Base-by-base conservation (phyloP, 805 yeast species). In the Pichia manshurica region DNA sequence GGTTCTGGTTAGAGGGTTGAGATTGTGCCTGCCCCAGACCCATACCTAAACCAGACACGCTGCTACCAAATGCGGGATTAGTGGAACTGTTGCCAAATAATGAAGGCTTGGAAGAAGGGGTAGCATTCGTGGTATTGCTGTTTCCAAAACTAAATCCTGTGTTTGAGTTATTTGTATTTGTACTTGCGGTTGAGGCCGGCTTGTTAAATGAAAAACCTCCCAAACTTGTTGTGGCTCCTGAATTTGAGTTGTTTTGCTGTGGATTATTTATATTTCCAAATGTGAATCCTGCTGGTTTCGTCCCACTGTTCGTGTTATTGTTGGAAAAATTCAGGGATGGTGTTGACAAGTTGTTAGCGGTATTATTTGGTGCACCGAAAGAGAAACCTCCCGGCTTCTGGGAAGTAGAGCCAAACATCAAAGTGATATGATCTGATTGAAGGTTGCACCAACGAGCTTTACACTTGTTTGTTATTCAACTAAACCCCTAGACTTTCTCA, bases 341-440 rank as follows among this genome's bases (percentile, higher is more conserved):
- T n/a, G 46, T 32, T n/a, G 38, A 21, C 13, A n/a, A 4, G 17
- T 28, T 35, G 36, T 29, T 29, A 9, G 42, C 5, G 7, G 48
- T 34, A 16, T 35, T 40, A 9, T 19, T 37, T 4, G 56, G 9
- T 4, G 53, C 19, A 19, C 63, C 64, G 50, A 60, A 59, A 8
- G 50, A 48, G 45, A 59, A 60, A 21, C 59, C 56, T 3, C 53
- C 43, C 23, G 61, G 46, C 40, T 50, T 57, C 23, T 52, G 53
- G 3, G 59, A 45, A 7, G 60, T 20, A 16, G 61, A 49, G 13
- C 63, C 62, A 53, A 59, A 59, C 63, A 60, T 60, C 31, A n/a
- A 13, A 17, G 16, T 2, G 20, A 8, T 34, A 7, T 34, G 37
- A 17, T 8, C 8, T 36, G 39, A 5, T 16, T 20, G 12, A 16